Base-by-base conservation (phyloP, 163 green algal genomes). In the Coccomyxa subellipsoidea region DNA sequence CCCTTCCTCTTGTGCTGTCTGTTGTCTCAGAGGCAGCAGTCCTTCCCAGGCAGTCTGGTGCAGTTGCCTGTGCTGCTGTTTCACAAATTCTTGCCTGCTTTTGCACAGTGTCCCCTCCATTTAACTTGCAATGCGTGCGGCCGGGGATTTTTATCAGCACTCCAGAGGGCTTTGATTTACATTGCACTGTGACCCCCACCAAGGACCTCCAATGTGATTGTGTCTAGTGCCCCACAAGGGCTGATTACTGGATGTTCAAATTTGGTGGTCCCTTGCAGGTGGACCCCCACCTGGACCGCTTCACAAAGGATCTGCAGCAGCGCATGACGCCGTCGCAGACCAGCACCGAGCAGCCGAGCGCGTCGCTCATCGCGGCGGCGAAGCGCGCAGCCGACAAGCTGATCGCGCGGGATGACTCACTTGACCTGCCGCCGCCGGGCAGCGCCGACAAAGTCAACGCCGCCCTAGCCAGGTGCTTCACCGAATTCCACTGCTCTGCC, bases 241-340 rank as follows among this genome's bases (percentile, higher is more conserved):
- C n/a, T n/a, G n/a, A n/a, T n/a, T n/a, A n/a, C n/a, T n/a, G n/a
- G n/a, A n/a, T n/a, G n/a, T n/a, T n/a, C n/a, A n/a, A n/a, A n/a
- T n/a, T n/a, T n/a, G n/a, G n/a, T n/a, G n/a, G n/a, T n/a, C 15
- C 29, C 32, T 7, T 96, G 69, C 84, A 91, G 34, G 90, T 97
- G 32, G 94, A 98, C 83, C 77, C 83, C 0, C 88, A 92, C 78
- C 89, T 97, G 54, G 84, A 85, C 8, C 83, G 83, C 37, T 96
- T 94, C 84, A 86, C 96, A 5, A 77, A 78, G 9, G 53, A 82
- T 32, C 87, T 92, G 47, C 36, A 47, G 3, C 38, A 39, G 79
- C 79, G 35, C 5, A 53, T 15, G 10, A 27, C 47, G 15, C 15
- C 47, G 23, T 59, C 47, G 47, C 47, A 59, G 47, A 8, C 5